Percentiles rank a stretch among this genome's conserved stretches.
phyloP scores from a whole-genome alignment of 768 basidiomycete species.

The Lanmaoa rubissima region DNA sequence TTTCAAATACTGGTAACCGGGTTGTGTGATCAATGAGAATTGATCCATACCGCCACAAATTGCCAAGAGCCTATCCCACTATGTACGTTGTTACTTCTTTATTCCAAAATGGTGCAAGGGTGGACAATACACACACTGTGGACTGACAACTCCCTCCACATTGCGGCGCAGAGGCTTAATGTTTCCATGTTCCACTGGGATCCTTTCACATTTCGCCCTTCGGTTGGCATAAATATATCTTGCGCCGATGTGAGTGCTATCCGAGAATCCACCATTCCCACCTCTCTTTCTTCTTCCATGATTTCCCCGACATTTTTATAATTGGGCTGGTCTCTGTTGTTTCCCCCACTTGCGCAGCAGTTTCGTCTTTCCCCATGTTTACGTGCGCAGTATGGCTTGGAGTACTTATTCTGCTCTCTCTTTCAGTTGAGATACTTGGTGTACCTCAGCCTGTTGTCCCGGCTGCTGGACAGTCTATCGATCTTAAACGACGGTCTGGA shows the following conservation, averaged over 20 bases:
- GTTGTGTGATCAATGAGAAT: neutral
- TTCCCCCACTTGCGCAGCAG: slow-evolving; percentile 1
- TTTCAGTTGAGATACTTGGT: slow-evolving; percentile 12
- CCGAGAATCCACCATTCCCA: neutral
- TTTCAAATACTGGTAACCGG: no score
- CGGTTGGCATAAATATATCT: slow-evolving; percentile 5
- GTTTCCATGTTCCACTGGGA: neutral
- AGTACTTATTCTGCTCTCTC: slow-evolving; percentile 10
- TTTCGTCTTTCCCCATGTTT: slow-evolving; percentile 8
- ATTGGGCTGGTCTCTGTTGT: neutral
- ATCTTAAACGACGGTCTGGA: slow-evolving; percentile 15
- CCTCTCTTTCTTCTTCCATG: slow-evolving; percentile 1
- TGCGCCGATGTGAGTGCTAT: slow-evolving; percentile 2
- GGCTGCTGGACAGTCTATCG: slow-evolving; percentile 24
- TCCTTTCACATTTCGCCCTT: neutral
- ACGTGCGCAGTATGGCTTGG: neutral
- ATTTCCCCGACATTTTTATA: slow-evolving; percentile 4
- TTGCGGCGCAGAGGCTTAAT: neutral
- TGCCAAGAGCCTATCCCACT: neutral
- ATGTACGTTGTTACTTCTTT: neutral
- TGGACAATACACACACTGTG: neutral
- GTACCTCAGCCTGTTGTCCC: slow-evolving; percentile 4
- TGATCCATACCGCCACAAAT: neutral
- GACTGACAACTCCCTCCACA: neutral
- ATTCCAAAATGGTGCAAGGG: neutral